These are phyloP conservation scores for Populus deltoides DNA, from an alignment of 345 rosid species.

Conservation along the genomic window DNA sequence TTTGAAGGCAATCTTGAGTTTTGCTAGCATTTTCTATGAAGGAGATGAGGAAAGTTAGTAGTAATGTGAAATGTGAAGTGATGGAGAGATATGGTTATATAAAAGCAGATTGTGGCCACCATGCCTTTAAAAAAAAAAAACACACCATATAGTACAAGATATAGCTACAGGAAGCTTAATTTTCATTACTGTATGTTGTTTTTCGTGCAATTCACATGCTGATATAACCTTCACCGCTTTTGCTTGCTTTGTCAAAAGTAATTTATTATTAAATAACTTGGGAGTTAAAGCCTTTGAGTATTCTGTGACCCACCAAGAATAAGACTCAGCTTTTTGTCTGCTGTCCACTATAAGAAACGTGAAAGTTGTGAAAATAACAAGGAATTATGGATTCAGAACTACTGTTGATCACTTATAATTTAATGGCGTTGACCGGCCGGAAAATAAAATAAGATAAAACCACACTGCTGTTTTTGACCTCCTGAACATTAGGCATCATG, in stretches of 20 bases:
- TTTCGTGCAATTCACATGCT: conserved; percentile 16
- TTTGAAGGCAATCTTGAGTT: conserved; percentile 14
- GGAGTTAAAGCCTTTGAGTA: neutral
- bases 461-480: too few species aligned
- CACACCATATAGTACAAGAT: neutral
- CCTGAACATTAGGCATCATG: too few species aligned
- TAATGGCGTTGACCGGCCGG: too few species aligned
- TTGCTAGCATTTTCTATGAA: conserved; percentile 9
- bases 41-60: neutral
- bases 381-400: too few species aligned
- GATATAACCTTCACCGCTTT: neutral
- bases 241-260: neutral
- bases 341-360: conserved; percentile 13
- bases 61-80: neutral
- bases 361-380: neutral
- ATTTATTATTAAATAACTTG: neutral
- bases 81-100: neutral
- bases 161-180: neutral
- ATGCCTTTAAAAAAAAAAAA: neutral
- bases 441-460: too few species aligned
- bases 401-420: too few species aligned
- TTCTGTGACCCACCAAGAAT: neutral
- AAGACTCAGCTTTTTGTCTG: neutral
- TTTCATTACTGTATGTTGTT: neutral
- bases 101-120: neutral